phyloP scores from a whole-genome alignment of 768 basidiomycete genomes.

The Leccinum pellstonianum region DNA sequence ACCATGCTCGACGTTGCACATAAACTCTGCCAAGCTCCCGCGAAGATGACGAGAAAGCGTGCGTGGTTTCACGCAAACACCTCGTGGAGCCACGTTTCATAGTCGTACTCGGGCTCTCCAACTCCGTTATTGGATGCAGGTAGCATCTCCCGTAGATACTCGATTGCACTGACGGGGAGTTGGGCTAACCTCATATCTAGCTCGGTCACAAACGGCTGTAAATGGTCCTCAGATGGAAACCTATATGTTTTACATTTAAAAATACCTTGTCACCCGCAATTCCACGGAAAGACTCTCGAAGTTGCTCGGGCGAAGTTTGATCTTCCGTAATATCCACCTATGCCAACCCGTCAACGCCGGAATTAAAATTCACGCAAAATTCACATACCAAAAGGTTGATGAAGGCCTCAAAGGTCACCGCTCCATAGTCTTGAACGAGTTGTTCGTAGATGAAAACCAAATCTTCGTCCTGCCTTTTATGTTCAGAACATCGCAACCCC shows the following conservation, averaged over 20 bases:
- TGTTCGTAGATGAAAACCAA: slow-evolving; percentile 82
- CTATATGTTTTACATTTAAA: neutral
- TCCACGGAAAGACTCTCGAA: slow-evolving; percentile 90
- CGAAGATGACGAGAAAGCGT: neutral
- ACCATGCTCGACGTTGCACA: neutral
- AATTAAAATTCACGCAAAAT: neutral
- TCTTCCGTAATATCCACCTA: slow-evolving; percentile 97
- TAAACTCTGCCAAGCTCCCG: neutral
- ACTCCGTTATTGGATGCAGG: slow-evolving; percentile 52
- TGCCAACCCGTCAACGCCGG: slow-evolving; percentile 3
- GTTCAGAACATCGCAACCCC: neutral
- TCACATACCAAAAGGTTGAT: slow-evolving; percentile 79
- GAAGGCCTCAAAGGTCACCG: slow-evolving; percentile 91
- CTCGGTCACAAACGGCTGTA: slow-evolving; percentile 89
- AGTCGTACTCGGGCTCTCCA: slow-evolving; percentile 74
- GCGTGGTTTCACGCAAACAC: slow-evolving; percentile 58
- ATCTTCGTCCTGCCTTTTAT: slow-evolving; percentile 68
- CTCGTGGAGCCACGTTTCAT: slow-evolving; percentile 77
- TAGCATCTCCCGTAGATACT: slow-evolving; percentile 83
- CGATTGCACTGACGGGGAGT: slow-evolving; percentile 70
- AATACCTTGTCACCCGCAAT: slow-evolving; percentile 87
- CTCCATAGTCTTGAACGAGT: slow-evolving; percentile 77
- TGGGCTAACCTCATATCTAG: slow-evolving; percentile 84
- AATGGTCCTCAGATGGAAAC: slow-evolving; percentile 3
- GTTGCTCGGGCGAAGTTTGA: slow-evolving; percentile 87